phyloP scores from a whole-genome alignment of 2,329 filamentous ascomycete species.

The Septoria linicola region DNA sequence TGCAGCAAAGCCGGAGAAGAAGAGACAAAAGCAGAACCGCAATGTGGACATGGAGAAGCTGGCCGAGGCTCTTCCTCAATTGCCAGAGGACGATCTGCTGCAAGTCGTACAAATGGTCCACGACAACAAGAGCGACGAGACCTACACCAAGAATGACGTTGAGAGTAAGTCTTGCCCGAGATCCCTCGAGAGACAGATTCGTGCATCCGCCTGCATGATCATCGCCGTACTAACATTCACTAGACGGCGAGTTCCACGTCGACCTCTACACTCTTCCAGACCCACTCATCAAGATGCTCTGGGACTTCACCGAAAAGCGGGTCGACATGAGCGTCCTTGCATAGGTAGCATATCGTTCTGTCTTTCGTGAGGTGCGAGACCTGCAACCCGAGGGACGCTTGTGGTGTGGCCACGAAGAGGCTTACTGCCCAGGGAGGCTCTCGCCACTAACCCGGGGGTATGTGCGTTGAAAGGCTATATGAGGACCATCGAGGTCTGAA shows the following conservation, averaged over 20 bases:
- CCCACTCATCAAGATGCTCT: constrained; percentile 83
- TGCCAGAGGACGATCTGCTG: constrained; percentile 88
- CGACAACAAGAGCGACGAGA: constrained; percentile 90
- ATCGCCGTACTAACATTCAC: constrained; percentile 14
- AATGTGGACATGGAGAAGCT: constrained; percentile 92
- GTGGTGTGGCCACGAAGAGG: no score
- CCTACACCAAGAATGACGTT: constrained; percentile 95
- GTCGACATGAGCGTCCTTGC: constrained; percentile 36
- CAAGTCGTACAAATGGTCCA: constrained; percentile 98
- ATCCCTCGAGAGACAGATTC: not conserved
- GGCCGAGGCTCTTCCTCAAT: constrained; percentile 83
- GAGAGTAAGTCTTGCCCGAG: constrained; percentile 61
- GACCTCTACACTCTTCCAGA: constrained; percentile 98
- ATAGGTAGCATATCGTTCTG: constrained; percentile 15
- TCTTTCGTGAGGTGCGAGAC: no score
- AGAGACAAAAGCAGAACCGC: constrained; percentile 56
- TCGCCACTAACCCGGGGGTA: no score
- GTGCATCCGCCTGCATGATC: constrained; percentile 10
- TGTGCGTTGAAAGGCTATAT: no score
- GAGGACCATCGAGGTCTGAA: no score
- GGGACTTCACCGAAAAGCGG: constrained; percentile 68
- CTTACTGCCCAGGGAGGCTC: no score
- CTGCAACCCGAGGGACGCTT: no score
- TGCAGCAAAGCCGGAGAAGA: constrained; percentile 69
- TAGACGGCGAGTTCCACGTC: constrained; percentile 95